Evolutionary conservation across 1,139 yeast species (phyloP), one percentile per base, ranked within the genome.

Genomic region (Maudiozyma humilis): DNA sequence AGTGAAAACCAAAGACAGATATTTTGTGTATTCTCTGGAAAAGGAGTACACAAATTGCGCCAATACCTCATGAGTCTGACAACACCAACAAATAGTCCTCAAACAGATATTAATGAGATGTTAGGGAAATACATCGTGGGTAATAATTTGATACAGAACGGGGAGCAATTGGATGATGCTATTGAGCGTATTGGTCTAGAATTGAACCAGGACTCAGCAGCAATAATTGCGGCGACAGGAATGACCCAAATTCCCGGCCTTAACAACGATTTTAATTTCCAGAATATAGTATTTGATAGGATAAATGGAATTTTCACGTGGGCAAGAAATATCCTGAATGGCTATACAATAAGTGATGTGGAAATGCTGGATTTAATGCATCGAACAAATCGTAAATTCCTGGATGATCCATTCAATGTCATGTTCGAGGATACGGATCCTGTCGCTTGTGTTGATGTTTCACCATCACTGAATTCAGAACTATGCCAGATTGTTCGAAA

Each of bases 21-120:
- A 42, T 91, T 91, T 57, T 91, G 98, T 66, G 98, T 91, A 8
- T 91, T 88, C 59, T 82, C 94, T 32, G 97, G 97, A 1, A 79
- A 76, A 51, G 97, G 97, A 3, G 96, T 91, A 15, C 75, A 70
- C 43, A 76, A 75, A 48, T 70, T 87, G 50, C 75, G 95, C 49
- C 76, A 75, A 40, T 80, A 80, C 56, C 69, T 86, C 41, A 72
- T 70, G 57, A 59, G 63, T 31, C 43, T 69, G 35, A 64, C 64
- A 3, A 53, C 61, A 12, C 63, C 65, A 14, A 59, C 65, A 1
- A 56, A 51, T 45, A 64, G 64, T 2, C 64, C 64, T 3, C 63
- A 59, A 43, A 59, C 62, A 3, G 60, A 59, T 42, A 58, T 60
- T 8, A 53, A 53, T 25, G 64, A 60, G 32, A 56, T 60, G 17